These are phyloP conservation scores for Aquilaria agallochum DNA, from an alignment of 441 rosid species.

Conservation along the genomic window DNA sequence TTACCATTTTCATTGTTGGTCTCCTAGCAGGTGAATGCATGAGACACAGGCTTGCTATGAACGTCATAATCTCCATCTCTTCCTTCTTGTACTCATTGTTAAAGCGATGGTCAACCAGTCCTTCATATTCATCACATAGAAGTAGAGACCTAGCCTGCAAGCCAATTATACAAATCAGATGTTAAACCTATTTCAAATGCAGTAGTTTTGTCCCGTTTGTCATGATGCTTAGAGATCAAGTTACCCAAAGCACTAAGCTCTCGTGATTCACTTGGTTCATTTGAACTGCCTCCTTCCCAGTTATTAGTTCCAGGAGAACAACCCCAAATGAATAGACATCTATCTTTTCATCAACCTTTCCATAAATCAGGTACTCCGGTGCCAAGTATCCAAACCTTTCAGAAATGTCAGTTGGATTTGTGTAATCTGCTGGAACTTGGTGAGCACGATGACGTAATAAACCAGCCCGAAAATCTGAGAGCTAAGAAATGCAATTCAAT, in stretches of 20 bases:
- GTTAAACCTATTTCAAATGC: slow-evolving; percentile 1
- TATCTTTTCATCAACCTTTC: slow-evolving; percentile 38
- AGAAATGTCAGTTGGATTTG: slow-evolving; percentile 21
- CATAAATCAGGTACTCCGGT: slow-evolving; percentile 39
- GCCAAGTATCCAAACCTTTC: slow-evolving; percentile 37
- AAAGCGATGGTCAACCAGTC: slow-evolving; percentile 29
- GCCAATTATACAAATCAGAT: not conserved
- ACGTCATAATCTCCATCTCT: slow-evolving; percentile 36
- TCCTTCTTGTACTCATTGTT: slow-evolving; percentile 24
- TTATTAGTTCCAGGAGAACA: slow-evolving; percentile 43
- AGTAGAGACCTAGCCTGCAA: slow-evolving; percentile 35
- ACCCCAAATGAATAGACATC: slow-evolving; percentile 47
- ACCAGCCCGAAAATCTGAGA: slow-evolving; percentile 38
- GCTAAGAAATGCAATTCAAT: slow-evolving; percentile 15
- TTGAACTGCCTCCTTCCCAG: slow-evolving; percentile 39
- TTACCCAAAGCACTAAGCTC: slow-evolving; percentile 44
- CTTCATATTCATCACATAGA: slow-evolving; percentile 20
- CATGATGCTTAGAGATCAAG: not conserved
- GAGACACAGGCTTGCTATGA: slow-evolving; percentile 35
- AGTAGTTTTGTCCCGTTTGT: not conserved
- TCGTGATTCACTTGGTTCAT: slow-evolving; percentile 21
- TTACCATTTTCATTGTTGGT: slow-evolving; percentile 36
- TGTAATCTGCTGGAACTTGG: slow-evolving; percentile 13
- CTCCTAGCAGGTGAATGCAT: slow-evolving; percentile 31
- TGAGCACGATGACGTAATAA: slow-evolving; percentile 17